Conservation (phyloP, 352 stramenopile species). For the Phytophthora citricola region DNA sequence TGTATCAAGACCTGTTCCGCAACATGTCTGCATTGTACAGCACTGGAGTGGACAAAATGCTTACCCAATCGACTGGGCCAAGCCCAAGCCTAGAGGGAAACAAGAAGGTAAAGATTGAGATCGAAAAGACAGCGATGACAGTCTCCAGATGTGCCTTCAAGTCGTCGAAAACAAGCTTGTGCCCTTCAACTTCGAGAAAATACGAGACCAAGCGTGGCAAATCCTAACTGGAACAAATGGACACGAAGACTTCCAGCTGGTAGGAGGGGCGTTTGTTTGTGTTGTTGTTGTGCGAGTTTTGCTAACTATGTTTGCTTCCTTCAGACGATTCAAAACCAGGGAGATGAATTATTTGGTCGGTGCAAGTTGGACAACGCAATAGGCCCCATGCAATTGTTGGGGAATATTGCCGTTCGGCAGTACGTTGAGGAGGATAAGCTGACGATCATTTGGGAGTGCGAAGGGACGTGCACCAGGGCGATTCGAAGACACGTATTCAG, state of each 20-base stretch:
- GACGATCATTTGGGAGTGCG: constrained; percentile 58
- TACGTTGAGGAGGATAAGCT: constrained; percentile 48
- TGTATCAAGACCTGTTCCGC: constrained; percentile 46
- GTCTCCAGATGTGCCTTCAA: constrained; percentile 50
- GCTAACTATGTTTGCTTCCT: constrained; percentile 3
- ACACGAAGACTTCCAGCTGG: constrained; percentile 40
- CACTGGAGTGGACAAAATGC: constrained; percentile 18
- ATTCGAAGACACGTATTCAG: constrained; percentile 39
- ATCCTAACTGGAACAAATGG: constrained; percentile 38
- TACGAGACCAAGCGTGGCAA: constrained; percentile 44
- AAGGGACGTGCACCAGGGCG: constrained; percentile 32
- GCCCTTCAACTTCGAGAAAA: constrained; percentile 37
- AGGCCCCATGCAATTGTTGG: constrained; percentile 40
- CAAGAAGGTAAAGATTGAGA: constrained; percentile 57
- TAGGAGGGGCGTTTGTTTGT: constrained; percentile 10
- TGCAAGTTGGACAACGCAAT: constrained; percentile 45
- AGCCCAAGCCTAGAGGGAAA: constrained; percentile 27
- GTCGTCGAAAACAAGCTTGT: constrained; percentile 48
- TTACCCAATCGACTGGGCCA: constrained; percentile 32
- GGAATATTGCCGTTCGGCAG: constrained; percentile 48
- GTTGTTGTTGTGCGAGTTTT: neutral
- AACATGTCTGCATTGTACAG: constrained; percentile 42
- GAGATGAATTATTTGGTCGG: constrained; percentile 51
- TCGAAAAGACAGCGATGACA: constrained; percentile 36
- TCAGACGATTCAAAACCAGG: constrained; percentile 46